Base-by-base conservation (phyloP, 169 alveolate genomes). In the Eimeria acervulina region DNA sequence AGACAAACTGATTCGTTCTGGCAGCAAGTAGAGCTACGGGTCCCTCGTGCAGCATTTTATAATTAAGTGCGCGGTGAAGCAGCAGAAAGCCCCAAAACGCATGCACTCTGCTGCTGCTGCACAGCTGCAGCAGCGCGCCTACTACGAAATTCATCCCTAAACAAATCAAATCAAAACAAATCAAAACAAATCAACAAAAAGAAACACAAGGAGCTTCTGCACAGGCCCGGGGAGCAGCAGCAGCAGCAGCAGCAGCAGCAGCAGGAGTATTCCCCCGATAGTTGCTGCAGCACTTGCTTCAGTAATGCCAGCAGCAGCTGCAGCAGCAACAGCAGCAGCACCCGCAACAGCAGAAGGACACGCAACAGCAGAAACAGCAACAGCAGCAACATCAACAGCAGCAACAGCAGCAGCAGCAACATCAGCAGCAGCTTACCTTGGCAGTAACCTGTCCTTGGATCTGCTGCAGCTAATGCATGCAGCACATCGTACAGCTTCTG, bases 121-220 rank as follows among this genome's bases (percentile, higher is more conserved):
- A 36, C 33, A 90, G 76, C 66, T 40, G 89, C 95, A 90, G 66
- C 68, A 36, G 10, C 13, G 78, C 89, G 26, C 88, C 95, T 17
- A 70, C 90, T 26, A 90, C 17, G 36, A 90, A 90, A 61, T 90
- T 90, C 90, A 90, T 90, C 15, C 95, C 94, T 88, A 28, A 7
- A 19, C 19, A 52, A 52, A 21, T n/a, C 83, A 44, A 2, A 72
- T 19, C 40, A 36, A 19, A 40, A 38, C 15, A 19, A 42, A 81
- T 21, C 68, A 61, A 40, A 51, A 76, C 44, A 33, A 40, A n/a
- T 15, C 1, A 13, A 31, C 44, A 36, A 72, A 23, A 4, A 66
- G 17, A 10, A 8, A 15, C 17, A 8, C 13, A 5, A 66, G 78
- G n/a, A 66, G 36, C 78, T 7, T 5, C 78, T 7, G 78, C 78